Conservation (phyloP, 2,329 filamentous ascomycete species). For the Trichoderma cornu-damae region DNA sequence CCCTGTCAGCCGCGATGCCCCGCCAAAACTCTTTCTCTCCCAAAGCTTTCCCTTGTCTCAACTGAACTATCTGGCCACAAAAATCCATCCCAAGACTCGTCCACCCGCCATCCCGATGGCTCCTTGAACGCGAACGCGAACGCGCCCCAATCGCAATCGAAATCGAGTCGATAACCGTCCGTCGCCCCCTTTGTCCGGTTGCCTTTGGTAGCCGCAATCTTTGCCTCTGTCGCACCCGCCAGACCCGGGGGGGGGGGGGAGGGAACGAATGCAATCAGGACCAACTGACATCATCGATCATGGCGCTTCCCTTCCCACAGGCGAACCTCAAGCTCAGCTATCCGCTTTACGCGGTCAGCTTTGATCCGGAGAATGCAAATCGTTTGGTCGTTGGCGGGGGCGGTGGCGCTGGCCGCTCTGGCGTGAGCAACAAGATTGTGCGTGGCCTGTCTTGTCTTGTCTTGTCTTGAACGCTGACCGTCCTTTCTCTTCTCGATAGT, state of each 20-base stretch:
- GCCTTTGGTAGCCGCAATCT: neutral
- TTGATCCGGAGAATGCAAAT: constrained; percentile 72
- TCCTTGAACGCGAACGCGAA: constrained; percentile 1
- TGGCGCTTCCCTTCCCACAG: constrained; percentile 40
- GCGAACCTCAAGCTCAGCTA: constrained; percentile 69
- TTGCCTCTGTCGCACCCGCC: neutral
- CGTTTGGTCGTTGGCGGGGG: constrained; percentile 80
- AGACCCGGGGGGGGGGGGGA: neutral
- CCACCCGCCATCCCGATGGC: constrained; percentile 1
- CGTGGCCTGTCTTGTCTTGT: constrained; percentile 29
- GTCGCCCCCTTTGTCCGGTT: neutral
- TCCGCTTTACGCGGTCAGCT: constrained; percentile 82
- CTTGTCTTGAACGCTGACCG: neutral
- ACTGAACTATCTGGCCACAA: constrained; percentile 17
- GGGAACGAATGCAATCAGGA: neutral
- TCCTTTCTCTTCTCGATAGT: constrained; percentile 40
- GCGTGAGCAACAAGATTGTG: constrained; percentile 83
- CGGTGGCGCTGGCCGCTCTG: constrained; percentile 74
- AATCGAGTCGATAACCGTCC: neutral
- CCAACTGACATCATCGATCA: constrained; percentile 22
- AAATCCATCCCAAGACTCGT: neutral
- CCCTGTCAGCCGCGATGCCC: constrained; percentile 11
- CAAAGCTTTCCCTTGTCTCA: neutral
- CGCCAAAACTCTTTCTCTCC: constrained; percentile 10
- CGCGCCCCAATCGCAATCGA: neutral